Evolutionary conservation across 495 filamentous ascomycete species (phyloP), one percentile per base, ranked within the genome.

Genomic region (Pyrenula aspistea): DNA sequence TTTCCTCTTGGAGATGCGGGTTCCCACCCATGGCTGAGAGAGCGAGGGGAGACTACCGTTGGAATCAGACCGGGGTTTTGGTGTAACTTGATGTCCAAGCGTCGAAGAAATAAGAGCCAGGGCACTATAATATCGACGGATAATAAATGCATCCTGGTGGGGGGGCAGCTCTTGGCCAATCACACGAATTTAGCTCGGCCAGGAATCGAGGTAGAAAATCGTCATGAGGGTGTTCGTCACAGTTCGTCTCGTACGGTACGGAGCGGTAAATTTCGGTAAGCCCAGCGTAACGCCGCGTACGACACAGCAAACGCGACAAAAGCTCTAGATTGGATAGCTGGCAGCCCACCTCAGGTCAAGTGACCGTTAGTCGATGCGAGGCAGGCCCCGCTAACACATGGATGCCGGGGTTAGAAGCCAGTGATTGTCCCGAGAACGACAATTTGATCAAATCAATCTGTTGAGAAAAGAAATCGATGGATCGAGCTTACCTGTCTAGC

Each of bases 401-500:
- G 50, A 20, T 21, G n/a, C 50, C 50, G 22, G 50, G 50, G 50
- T 52, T 52, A 21, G 50, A 24, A 52, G 19, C 50, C 50, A 52
- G 50, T 52, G 19, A 52, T 42, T 15, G 31, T 42, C 31, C 31
- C 31, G 31, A 42, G 31, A 42, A 42, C 31, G 31, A 8, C 31
- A 15, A 8, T 15, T 42, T 4, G 31, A 42, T 42, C 31, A 42
- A 42, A 42, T 15, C 31, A 42, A 42, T 42, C 31, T 42, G 15
- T 8, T 15, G 15, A 42, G 31, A 4, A 42, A 42, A 42, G 31
- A 42, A 42, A 42, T 8, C 15, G 31, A 42, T 42, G 15, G 31
- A 42, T 42, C 31, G 54, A 57, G 82, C 91, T 85, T 82, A 96
- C 91, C 88, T 91, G 79, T 96, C 89, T 69, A 95, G 74, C 61